Evolutionary conservation across 371 early-diverging fungal species (phyloP), one percentile per base, ranked within the genome.

Genomic region (Umbelopsis sp.): DNA sequence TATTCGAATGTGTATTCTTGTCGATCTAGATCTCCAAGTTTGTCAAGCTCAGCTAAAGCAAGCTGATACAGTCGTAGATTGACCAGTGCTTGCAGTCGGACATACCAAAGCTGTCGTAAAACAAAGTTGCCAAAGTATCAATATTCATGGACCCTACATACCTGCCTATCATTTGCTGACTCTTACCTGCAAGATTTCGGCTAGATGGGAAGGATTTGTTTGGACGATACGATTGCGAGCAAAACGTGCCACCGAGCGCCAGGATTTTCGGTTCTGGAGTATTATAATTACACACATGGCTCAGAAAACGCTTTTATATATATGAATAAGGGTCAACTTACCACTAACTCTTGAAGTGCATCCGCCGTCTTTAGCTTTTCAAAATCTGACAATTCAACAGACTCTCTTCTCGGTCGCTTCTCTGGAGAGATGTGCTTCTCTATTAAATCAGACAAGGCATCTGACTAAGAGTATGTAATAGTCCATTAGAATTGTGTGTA

Each of bases 1-100:
- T 68, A 79, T 48, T 86, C 83, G 25, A 74, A 78, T 0, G 80
- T 79, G 2, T 81, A 74, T 69, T 84, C 83, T 14, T 78, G 72
- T 50, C 86, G 74, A 50, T 78, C 72, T 63, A 89, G 62, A 65
- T 89, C 83, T 1, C 87, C 87, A 38, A 89, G 50, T 64, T 86
- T 85, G 62, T 87, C 89, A 44, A 89, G 69, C 72, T 89, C 89
- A 20, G 87, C 87, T 24, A 84, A 80, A 6, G 89, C 89, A 63
- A 89, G 71, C 64, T 86, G 87, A 69, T 84, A 82, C 32, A 87
- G 71, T 3, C 85, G 81, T 4, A 89, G 68, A 48, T 89, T 82
- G 22, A 74, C 75, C 14, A 89, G 67, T 4, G 89, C 86, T 22
- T 86, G 65, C 29, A 87, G 67, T 35, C 89, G 76, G 18, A 80